Conservation (phyloP, 345 rosid species). For the Garcia nutans region DNA sequence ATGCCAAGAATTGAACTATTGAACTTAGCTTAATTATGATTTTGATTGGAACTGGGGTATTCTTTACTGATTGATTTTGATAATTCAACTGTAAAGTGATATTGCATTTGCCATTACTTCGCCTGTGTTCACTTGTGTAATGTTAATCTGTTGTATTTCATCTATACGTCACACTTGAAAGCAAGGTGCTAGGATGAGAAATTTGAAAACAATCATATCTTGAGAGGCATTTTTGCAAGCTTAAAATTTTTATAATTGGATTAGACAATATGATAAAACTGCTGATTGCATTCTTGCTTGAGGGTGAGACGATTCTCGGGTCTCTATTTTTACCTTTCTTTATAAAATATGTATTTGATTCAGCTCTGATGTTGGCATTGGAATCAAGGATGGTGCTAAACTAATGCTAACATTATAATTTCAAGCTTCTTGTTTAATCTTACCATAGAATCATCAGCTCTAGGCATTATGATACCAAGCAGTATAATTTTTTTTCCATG, state of each 20-base stretch:
- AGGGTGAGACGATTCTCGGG: too few species aligned
- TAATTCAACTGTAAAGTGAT: background rate
- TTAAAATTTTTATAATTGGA: background rate
- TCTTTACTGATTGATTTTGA: background rate
- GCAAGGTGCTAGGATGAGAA: background rate
- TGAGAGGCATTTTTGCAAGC: background rate
- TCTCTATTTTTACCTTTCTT: too few species aligned
- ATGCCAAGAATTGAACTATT: slow-evolving; percentile 1
- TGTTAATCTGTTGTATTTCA: background rate
- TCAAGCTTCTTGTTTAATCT: background rate
- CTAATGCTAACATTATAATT: background rate
- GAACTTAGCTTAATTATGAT: background rate
- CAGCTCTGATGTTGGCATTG: background rate
- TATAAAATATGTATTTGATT: too few species aligned
- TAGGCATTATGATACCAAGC: background rate
- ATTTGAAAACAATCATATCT: background rate
- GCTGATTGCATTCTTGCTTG: background rate
- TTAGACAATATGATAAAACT: background rate
- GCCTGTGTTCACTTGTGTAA: background rate
- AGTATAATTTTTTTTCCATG: background rate
- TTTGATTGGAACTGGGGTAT: background rate
- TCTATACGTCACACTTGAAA: background rate
- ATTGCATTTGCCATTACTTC: background rate
- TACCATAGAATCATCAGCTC: background rate
- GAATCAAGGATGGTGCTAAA: background rate